Evolutionary conservation across 148 eudicot genomes (phyloP), one percentile per base, ranked within the genome.

Genomic region (Rhododendron mucronatum): DNA sequence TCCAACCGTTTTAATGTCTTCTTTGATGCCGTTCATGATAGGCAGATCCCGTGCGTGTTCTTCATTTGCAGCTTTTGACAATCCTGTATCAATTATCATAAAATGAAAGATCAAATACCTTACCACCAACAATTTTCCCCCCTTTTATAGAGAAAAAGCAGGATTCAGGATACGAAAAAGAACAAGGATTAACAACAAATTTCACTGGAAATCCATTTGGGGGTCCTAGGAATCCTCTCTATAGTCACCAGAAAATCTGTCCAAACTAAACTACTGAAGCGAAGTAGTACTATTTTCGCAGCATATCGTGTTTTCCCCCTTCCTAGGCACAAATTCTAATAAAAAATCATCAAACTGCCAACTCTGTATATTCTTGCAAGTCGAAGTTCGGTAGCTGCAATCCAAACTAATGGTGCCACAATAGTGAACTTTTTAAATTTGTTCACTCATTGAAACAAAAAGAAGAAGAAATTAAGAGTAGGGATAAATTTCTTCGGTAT

Each of bases 11-110:
- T 95, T 95, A 63, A 95, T 91, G 81, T 91, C 95, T 90, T 95
- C 98, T 90, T 94, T 94, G 85, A 95, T 95, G 39, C 98, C 98
- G 81, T 95, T 95, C 97, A 95, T 93, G 75, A 95, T 87, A 9
- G 98, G 98, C 39, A 95, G 88, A 85, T 93, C 95, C 88, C 95
- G 91, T 12, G 90, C 97, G 84, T 95, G 98, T 83, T 95, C 95
- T 79, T 89, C 94, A 77, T 91, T 94, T 78, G 93, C 98, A 89
- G 86, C 85, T 88, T 85, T 91, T 5, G 78, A 75, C 39, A 37
- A 75, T 37, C 78, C 44, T 75, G 78, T 16, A 6, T 14, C 77
- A 73, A 73, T 75, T 16, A 7, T 37, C 44, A 15, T 13, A 15
- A 0, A 75, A 15, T 73, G 41, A 12, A 35, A 35, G 12, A 14